Evolutionary conservation across 148 eudicot species (phyloP), one percentile per base, ranked within the genome.

Genomic region (Silene latifolia): DNA sequence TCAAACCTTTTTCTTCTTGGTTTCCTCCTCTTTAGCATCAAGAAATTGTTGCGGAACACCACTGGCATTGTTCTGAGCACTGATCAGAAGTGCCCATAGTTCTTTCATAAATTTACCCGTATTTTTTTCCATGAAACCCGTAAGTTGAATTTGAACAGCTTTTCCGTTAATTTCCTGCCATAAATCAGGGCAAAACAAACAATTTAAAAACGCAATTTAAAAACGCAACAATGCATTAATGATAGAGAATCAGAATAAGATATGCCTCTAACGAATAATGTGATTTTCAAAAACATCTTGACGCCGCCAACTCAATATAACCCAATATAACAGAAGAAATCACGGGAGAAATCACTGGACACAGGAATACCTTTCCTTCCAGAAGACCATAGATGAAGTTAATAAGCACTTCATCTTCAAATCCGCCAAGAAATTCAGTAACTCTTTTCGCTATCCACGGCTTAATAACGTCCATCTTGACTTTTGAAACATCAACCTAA

Each of bases 31-130:
- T 85, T 96, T 96, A 11, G 93, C 99, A 87, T 96, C 99, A 65
- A 96, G 82, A 76, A 96, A 88, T 81, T 92, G 98, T 79, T 96
- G 99, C 66, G 99, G 99, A 21, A 96, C 94, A 74, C 99, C 99
- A 72, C 97, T 92, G 10, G 89, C 89, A 84, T 92, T 96, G 54
- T 87, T 86, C 84, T 96, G 92, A 18, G 99, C 99, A 86, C 99
- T 96, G 57, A 96, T 87, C 65, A 96, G 98, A 82, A 90, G 91
- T 5, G 72, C 35, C 99, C 99, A 96, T 14, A 96, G 98, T 84
- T 92, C 99, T 79, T 92, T 96, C 99, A 96, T 96, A 78, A 96
- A 96, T 79, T 88, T 96, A 66, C 98, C 93, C 18, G 99, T 96
- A 82, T 92, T 93, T 77, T 93, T 96, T 83, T 96, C 98, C 99